phyloP scores from a whole-genome alignment of 768 basidiomycete species.

The Cytidiella melzeri region DNA sequence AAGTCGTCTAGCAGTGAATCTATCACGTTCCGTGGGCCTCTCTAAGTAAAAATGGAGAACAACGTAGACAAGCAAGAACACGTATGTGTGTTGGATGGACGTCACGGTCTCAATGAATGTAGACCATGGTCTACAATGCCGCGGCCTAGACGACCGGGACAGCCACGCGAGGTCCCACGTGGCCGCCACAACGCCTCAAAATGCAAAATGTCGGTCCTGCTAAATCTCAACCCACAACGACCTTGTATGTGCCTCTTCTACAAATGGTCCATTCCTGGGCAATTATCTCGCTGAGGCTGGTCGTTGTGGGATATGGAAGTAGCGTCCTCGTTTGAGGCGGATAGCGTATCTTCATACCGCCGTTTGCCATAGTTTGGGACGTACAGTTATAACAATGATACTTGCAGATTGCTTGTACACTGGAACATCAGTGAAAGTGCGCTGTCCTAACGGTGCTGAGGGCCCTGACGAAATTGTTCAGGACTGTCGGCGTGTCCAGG shows the following conservation, averaged over 20 bases:
- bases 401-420: not conserved
- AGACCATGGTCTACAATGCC: no score
- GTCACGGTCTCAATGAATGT: not conserved
- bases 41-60: not conserved
- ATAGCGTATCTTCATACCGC: constrained; percentile 42
- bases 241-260: constrained; percentile 24
- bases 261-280: no score
- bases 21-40: no score
- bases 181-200: constrained; percentile 18
- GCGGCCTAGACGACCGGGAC: not conserved
- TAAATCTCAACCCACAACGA: constrained; percentile 22
- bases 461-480: no score
- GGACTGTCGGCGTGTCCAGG: no score
- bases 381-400: constrained; percentile 12
- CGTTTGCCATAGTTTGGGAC: constrained; percentile 54
- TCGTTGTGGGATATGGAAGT: constrained; percentile 30
- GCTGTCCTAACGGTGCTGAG: no score
- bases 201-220: no score
- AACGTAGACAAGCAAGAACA: not conserved
- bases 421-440: no score
- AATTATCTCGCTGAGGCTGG: no score
- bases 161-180: constrained; percentile 5
- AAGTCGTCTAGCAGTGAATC: not conserved
- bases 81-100: not conserved
- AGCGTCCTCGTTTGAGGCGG: constrained; percentile 71